Evolutionary conservation across 176 grass and related monocot genomes (phyloP).

Genomic region (Aegilops longissima): DNA sequence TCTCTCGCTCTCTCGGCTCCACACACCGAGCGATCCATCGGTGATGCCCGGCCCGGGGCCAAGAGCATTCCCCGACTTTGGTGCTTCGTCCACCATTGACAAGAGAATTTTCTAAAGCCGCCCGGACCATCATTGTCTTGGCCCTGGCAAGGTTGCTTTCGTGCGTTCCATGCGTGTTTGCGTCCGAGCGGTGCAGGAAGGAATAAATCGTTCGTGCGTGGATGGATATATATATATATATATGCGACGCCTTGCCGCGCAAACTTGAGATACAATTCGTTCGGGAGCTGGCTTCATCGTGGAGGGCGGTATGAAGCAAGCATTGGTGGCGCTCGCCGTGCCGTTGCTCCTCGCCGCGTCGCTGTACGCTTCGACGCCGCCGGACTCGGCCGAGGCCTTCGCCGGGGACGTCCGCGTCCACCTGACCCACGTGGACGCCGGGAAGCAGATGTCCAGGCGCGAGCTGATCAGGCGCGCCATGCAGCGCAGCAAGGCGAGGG

Average conservation of each 20-base stretch:
- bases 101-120: slow-evolving; percentile 42
- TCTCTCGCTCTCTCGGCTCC: background rate
- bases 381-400: slow-evolving; percentile 6
- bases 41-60: background rate
- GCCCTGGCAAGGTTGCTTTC: slow-evolving; percentile 35
- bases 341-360: background rate
- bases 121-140: slow-evolving; percentile 22
- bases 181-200: slow-evolving; percentile 32
- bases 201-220: slow-evolving; percentile 12
- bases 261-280: background rate
- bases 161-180: slow-evolving; percentile 41
- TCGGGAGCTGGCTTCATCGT: background rate
- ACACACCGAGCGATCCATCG: background rate
- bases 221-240: slow-evolving; percentile 25
- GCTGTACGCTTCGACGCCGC: background rate
- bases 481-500: slow-evolving; percentile 45
- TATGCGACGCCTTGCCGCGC: background rate
- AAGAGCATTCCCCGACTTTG: slow-evolving; percentile 45
- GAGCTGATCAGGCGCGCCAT: slow-evolving; percentile 52
- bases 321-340: background rate
- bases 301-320: slow-evolving; percentile 4
- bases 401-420: slow-evolving; percentile 24
- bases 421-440: slow-evolving; percentile 50
- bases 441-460: slow-evolving; percentile 32
- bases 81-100: slow-evolving; percentile 34